Base-by-base conservation (phyloP, 1,139 yeast species). In the Hansenula lynferdii region DNA sequence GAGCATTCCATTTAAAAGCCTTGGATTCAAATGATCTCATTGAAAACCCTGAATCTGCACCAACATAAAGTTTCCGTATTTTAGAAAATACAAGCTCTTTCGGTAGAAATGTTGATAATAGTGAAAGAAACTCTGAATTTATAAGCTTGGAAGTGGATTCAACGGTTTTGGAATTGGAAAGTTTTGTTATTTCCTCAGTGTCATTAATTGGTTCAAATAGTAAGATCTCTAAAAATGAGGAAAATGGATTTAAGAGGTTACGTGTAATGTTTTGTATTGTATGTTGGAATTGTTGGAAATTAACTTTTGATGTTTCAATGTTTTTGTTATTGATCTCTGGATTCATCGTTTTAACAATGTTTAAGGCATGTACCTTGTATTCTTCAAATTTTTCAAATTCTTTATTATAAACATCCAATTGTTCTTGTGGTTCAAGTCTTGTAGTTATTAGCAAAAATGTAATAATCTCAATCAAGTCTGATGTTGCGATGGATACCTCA, bases 1-100 rank as follows among this genome's bases (percentile, higher is more conserved):
- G 96, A 0, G 96, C 95, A 49, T 76, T 79, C 96, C 97, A 90
- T 54, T 87, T 86, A 64, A 86, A 81, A 0, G 83, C 85, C 49
- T 83, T 86, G 45, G 82, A 75, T 59, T 90, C 96, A 42, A 90
- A 72, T 0, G 96, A 83, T 31, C 95, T 65, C 70, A 90, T 84
- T 0, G 96, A 85, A 54, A 85, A 90, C 1, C 97, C 97, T 18
- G 54, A 50, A 27, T 63, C 66, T 6, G 89, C 67, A 0, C 95
- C 97, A 12, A 75, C 68, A 52, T 82, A 90, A 8, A 90, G 69
- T 49, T 75, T 78, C 37, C 80, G 70, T 44, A 84, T 61, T 42
- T 79, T 72, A 0, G 64, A 50, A 34, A 60, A 62, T 0, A 62
- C 54, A 9, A 66, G 40, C 32, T 65, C 65, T 6, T 52, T 44